Conservation (phyloP, 1,284 basidiomycete genomes). For the Trichosporon asahii region DNA sequence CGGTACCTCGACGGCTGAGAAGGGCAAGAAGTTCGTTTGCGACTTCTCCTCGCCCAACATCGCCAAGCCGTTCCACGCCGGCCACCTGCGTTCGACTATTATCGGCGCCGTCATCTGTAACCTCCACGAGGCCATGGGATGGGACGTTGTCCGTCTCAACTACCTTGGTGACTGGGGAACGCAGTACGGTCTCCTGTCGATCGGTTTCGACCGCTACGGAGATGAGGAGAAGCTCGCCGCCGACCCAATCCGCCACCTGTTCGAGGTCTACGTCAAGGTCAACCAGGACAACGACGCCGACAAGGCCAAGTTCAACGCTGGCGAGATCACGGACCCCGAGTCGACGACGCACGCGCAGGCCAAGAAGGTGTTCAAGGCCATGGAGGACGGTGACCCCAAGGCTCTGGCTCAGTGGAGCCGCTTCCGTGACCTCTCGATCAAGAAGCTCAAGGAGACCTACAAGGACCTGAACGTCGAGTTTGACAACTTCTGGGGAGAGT, state of each 20-base stretch:
- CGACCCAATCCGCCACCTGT: slow-evolving; percentile 93
- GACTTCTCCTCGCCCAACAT: slow-evolving; percentile 97
- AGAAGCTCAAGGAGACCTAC: slow-evolving; percentile 88
- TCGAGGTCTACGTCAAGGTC: slow-evolving; percentile 89
- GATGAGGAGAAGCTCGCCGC: slow-evolving; percentile 74
- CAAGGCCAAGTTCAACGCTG: slow-evolving; percentile 52
- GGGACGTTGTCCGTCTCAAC: slow-evolving; percentile 87
- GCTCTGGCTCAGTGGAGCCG: slow-evolving; percentile 84
- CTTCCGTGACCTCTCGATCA: slow-evolving; percentile 89
- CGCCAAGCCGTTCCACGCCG: slow-evolving; percentile 98
- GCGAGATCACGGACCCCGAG: slow-evolving; percentile 37
- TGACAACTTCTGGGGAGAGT: slow-evolving; percentile 93
- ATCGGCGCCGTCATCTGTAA: slow-evolving; percentile 93
- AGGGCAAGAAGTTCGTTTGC: slow-evolving; percentile 61
- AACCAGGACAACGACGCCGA: slow-evolving; percentile 70
- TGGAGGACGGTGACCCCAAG: slow-evolving; percentile 87
- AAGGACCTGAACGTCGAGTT: slow-evolving; percentile 86
- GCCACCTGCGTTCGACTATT: slow-evolving; percentile 93
- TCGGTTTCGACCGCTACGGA: slow-evolving; percentile 90
- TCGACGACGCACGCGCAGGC: slow-evolving; percentile 71
- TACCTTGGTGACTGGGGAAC: slow-evolving; percentile 95
- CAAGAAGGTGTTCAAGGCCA: slow-evolving; percentile 86
- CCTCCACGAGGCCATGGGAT: slow-evolving; percentile 87
- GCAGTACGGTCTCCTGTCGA: slow-evolving; percentile 81
- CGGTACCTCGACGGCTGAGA: slow-evolving; percentile 69